Percentiles rank a stretch among this genome's conserved stretches.
Evolutionary conservation across 192 early-diverging fungal genomes (phyloP).

Genomic region (Gryganskiella cystojenkinii): DNA sequence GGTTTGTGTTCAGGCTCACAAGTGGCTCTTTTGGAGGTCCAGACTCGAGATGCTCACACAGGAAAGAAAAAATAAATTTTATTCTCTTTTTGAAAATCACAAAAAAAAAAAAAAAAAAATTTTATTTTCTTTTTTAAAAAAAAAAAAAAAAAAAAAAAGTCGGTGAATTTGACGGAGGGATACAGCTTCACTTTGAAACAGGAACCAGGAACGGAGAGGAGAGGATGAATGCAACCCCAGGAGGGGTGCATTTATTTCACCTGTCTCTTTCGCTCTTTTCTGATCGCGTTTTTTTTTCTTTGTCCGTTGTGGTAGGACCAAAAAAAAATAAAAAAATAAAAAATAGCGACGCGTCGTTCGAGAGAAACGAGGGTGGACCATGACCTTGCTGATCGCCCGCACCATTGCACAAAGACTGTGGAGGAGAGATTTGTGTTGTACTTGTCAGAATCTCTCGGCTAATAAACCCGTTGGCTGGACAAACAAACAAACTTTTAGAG

Average conservation of each 20-base stretch:
- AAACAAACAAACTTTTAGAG: background rate
- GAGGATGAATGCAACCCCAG: background rate
- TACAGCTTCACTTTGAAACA: background rate
- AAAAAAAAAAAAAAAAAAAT: background rate
- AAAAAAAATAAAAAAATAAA: too few relatives aligned
- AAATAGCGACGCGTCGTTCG: background rate
- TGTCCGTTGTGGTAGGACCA: too few relatives aligned
- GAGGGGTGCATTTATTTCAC: background rate
- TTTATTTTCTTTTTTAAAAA: background rate
- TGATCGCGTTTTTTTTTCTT: too few relatives aligned
- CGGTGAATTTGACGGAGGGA: background rate
- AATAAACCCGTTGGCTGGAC: background rate
- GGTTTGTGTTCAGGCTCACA: background rate
- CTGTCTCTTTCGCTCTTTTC: background rate
- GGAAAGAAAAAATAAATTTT: background rate
- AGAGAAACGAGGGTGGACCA: background rate
- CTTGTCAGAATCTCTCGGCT: too few relatives aligned
- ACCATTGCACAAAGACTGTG: background rate
- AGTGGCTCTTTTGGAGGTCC: background rate
- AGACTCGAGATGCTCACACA: background rate
- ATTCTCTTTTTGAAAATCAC: background rate
- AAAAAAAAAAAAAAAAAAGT: background rate
- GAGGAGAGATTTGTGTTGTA: too few relatives aligned
- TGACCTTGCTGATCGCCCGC: background rate
- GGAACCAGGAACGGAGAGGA: background rate